Percentiles rank a stretch among this genome's conserved stretches.
These are phyloP conservation scores for Sonneratia alba DNA, from an alignment of 345 rosid genomes.

Conservation along the genomic window DNA sequence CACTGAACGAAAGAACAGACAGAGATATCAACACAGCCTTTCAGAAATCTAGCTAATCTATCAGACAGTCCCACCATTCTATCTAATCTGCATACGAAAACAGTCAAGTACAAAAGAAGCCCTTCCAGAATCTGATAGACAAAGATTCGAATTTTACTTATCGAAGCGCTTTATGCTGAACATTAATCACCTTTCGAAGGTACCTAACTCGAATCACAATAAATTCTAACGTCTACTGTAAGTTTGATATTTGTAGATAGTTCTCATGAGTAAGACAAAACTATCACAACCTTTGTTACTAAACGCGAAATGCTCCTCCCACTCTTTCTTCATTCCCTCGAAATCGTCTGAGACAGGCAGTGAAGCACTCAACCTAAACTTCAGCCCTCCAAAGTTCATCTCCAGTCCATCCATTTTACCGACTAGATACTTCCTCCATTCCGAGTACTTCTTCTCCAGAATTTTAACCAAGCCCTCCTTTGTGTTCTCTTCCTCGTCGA, in stretches of 20 bases:
- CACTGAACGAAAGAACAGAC: constrained; percentile 26
- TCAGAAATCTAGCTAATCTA: not conserved
- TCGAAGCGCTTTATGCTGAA: not conserved
- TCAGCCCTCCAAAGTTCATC: constrained; percentile 67
- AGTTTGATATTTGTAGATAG: not conserved
- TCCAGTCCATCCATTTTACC: constrained; percentile 84
- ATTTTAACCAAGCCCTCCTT: constrained; percentile 34
- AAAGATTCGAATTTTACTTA: not conserved
- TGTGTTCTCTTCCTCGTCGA: constrained; percentile 14
- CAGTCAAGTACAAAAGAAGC: not conserved
- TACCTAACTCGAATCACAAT: not conserved
- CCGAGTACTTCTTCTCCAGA: constrained; percentile 58
- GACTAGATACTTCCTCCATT: constrained; percentile 60
- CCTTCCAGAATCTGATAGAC: not conserved
- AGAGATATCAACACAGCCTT: not conserved
- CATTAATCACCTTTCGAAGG: not conserved
- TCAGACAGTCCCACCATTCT: not conserved
- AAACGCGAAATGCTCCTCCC: constrained; percentile 70
- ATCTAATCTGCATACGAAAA: not conserved
- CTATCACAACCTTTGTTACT: constrained; percentile 33
- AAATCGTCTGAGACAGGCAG: constrained; percentile 63
- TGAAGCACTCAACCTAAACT: constrained; percentile 48
- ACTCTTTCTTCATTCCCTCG: constrained; percentile 57
- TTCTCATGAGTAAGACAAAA: not conserved
- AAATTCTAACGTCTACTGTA: not conserved